A percentile compares a stretch with the other conserved stretches of the same genome.
phyloP scores from a whole-genome alignment of 768 basidiomycete genomes.

The Kockovaella imperatae region DNA sequence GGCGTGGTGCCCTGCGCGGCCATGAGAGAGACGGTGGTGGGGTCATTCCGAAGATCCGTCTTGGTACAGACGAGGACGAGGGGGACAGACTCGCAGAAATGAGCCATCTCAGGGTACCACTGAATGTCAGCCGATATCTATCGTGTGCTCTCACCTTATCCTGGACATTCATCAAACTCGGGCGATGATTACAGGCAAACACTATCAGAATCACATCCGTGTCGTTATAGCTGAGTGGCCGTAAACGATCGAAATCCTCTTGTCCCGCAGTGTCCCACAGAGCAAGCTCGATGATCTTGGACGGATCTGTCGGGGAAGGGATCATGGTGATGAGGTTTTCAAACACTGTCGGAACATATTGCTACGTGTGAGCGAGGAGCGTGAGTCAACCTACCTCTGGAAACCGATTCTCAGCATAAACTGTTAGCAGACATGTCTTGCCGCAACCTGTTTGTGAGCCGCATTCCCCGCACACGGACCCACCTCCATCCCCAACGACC shows the following conservation, averaged over 20 bases:
- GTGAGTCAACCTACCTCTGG: conserved; percentile 29
- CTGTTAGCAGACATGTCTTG: conserved; percentile 44
- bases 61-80: conserved; percentile 44
- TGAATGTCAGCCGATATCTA: conserved; percentile 7
- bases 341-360: conserved; percentile 45
- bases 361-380: conserved; percentile 14
- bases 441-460: conserved; percentile 31
- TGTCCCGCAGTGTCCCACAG: conserved; percentile 99
- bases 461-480: conserved; percentile 2
- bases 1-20: conserved; percentile 68
- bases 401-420: conserved; percentile 43
- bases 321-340: conserved; percentile 42
- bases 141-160: conserved; percentile 41
- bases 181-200: conserved; percentile 44
- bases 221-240: conserved; percentile 45
- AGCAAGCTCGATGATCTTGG: conserved; percentile 40
- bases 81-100: conserved; percentile 44
- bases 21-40: conserved; percentile 46
- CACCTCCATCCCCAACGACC: conserved; percentile 43
- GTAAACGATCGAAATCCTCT: conserved; percentile 64
- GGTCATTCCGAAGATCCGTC: conserved; percentile 43
- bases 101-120: conserved; percentile 46
- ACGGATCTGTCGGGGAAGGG: conserved; percentile 38
- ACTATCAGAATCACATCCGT: conserved; percentile 46
- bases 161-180: conserved; percentile 44